phyloP scores from a whole-genome alignment of 495 filamentous ascomycete species.

The Halenospora varia region DNA sequence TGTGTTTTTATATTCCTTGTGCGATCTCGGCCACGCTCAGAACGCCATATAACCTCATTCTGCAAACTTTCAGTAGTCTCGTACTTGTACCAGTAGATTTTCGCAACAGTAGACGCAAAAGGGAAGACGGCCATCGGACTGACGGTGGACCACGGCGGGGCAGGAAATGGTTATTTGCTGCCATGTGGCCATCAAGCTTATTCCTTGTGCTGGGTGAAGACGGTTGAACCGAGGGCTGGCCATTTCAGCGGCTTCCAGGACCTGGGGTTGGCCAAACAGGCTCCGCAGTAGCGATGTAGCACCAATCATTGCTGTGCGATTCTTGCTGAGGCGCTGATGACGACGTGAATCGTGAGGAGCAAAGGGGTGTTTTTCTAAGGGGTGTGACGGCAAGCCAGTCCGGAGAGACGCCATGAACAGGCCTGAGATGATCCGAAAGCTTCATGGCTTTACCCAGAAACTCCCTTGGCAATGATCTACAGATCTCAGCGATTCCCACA shows the following conservation, averaged over 20 bases:
- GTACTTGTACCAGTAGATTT: neutral
- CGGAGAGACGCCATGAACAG: neutral
- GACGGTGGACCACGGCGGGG: neutral
- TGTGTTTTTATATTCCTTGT: neutral
- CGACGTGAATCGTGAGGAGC: constrained; percentile 1
- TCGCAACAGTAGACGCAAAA: neutral
- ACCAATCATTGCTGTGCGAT: neutral
- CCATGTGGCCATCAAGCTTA: constrained; percentile 19
- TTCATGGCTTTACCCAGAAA: constrained; percentile 2
- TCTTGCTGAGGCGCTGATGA: constrained; percentile 5
- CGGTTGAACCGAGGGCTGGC: neutral
- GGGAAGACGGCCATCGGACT: neutral
- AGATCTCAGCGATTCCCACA: constrained; percentile 15
- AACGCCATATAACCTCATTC: neutral
- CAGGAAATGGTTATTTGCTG: constrained; percentile 1
- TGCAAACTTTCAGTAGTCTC: neutral
- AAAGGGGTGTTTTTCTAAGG: neutral
- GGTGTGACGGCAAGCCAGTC: neutral
- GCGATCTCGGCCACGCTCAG: neutral
- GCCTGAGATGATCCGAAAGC: constrained; percentile 2
- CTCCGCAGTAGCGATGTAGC: neutral
- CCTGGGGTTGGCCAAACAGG: neutral
- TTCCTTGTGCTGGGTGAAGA: constrained; percentile 3
- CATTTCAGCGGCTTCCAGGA: neutral
- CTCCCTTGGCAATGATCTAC: constrained; percentile 13